A percentile compares a stretch with the other conserved stretches of the same genome.
Evolutionary conservation across 257 asterid species (phyloP).

Genomic region (Primulina tabacum): DNA sequence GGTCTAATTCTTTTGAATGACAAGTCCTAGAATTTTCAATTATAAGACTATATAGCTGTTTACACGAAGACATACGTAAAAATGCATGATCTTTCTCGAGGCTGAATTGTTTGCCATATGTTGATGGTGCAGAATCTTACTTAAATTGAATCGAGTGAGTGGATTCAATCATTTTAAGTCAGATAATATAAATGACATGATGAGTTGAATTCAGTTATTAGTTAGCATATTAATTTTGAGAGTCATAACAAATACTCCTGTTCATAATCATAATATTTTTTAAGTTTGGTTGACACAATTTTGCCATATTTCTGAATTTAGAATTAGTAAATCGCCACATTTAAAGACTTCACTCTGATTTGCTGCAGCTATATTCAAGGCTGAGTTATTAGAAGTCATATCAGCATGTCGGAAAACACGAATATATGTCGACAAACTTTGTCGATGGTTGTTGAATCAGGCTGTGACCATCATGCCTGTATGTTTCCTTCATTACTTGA

Average conservation of each 20-base stretch:
- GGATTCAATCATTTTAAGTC: conserved; percentile 9
- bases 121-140: conserved; percentile 12
- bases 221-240: not conserved
- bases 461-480: conserved; percentile 67
- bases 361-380: conserved; percentile 57
- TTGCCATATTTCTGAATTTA: not conserved
- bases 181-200: not conserved
- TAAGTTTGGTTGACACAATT: conserved; percentile 2
- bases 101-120: conserved; percentile 14
- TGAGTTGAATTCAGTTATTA: conserved; percentile 11
- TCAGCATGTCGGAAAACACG: conserved; percentile 74
- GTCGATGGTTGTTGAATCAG: conserved; percentile 45
- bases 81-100: not conserved
- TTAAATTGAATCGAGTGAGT: not conserved
- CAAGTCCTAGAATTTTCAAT: not conserved
- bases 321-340: not conserved
- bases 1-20: conserved; percentile 7
- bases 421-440: conserved; percentile 51
- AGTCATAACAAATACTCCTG: not conserved
- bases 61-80: not conserved
- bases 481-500: conserved; percentile 34
- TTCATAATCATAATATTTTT: conserved; percentile 1
- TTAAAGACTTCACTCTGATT: not conserved
- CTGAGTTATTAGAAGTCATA: conserved; percentile 68
- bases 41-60: conserved; percentile 1